Conservation (phyloP, 495 filamentous ascomycete genomes). For the Staphylotrichum tortipilum region DNA sequence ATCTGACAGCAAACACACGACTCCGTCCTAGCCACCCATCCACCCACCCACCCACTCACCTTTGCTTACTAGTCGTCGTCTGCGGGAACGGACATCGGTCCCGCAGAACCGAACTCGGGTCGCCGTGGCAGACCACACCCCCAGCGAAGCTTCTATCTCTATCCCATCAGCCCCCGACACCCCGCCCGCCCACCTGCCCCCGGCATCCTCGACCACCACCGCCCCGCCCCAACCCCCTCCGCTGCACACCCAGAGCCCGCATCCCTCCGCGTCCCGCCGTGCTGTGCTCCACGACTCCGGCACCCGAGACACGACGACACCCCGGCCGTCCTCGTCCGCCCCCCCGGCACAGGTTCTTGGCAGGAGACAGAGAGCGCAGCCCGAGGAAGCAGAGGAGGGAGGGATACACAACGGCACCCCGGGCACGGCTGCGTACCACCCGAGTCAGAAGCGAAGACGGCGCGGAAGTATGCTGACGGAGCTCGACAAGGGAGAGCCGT, state of each 20-base stretch:
- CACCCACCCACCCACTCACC: too few species aligned
- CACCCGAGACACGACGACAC: constrained; percentile 6
- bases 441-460: constrained; percentile 18
- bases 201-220: constrained; percentile 29
- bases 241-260: constrained; percentile 10
- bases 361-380: constrained; percentile 17
- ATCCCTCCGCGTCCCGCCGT: constrained; percentile 2
- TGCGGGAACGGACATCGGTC: constrained; percentile 23
- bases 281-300: background rate
- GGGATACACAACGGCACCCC: constrained; percentile 2
- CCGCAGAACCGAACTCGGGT: constrained; percentile 22
- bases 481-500: constrained; percentile 24
- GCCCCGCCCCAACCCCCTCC: constrained; percentile 20
- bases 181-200: constrained; percentile 33
- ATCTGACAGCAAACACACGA: background rate
- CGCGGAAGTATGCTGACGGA: constrained; percentile 24
- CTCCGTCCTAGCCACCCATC: background rate
- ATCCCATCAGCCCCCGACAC: constrained; percentile 32
- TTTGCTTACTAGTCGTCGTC: too few species aligned
- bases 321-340: background rate
- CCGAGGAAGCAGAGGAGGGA: constrained; percentile 14
- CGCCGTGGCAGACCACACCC: constrained; percentile 31
- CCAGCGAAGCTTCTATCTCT: constrained; percentile 18
- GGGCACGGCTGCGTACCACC: background rate
- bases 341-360: constrained; percentile 17